These are phyloP conservation scores for Barbatosphaeria neglecta DNA, from an alignment of 495 filamentous ascomycete genomes.

Conservation along the genomic window DNA sequence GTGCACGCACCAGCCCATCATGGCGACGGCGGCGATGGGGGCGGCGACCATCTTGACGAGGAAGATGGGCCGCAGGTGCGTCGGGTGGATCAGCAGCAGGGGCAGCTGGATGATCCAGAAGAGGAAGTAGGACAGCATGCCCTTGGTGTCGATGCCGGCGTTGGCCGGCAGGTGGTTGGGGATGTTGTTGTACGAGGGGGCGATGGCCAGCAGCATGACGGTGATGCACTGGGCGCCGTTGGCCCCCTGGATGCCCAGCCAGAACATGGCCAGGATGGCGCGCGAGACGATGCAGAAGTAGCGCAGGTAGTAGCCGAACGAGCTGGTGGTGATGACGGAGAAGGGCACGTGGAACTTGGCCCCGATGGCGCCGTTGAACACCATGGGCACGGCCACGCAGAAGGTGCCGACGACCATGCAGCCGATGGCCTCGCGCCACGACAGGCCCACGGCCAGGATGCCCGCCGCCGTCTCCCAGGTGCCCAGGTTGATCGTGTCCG, in stretches of 20 bases:
- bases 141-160: conserved; percentile 52
- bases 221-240: conserved; percentile 54
- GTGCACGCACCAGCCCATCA: conserved; percentile 41
- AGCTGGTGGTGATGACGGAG: conserved; percentile 53
- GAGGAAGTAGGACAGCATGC: conserved; percentile 53
- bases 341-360: conserved; percentile 55
- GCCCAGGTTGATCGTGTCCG: conserved; percentile 48
- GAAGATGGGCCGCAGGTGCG: conserved; percentile 46
- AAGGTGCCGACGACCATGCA: conserved; percentile 52
- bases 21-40: conserved; percentile 39
- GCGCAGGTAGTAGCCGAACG: conserved; percentile 58
- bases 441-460: conserved; percentile 51
- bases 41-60: conserved; percentile 44
- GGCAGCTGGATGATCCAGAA: conserved; percentile 48
- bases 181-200: conserved; percentile 47
- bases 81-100: conserved; percentile 44
- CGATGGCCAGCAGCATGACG: conserved; percentile 59
- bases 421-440: conserved; percentile 47
- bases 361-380: conserved; percentile 52
- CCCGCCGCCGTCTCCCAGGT: conserved; percentile 52
- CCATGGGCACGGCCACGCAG: conserved; percentile 50
- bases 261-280: conserved; percentile 58
- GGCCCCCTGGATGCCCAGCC: conserved; percentile 59
- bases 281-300: conserved; percentile 58
- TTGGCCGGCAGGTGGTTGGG: conserved; percentile 41